Evolutionary conservation across 2,329 filamentous ascomycete genomes (phyloP).

Genomic region (Purpureocillium takamizusanense): DNA sequence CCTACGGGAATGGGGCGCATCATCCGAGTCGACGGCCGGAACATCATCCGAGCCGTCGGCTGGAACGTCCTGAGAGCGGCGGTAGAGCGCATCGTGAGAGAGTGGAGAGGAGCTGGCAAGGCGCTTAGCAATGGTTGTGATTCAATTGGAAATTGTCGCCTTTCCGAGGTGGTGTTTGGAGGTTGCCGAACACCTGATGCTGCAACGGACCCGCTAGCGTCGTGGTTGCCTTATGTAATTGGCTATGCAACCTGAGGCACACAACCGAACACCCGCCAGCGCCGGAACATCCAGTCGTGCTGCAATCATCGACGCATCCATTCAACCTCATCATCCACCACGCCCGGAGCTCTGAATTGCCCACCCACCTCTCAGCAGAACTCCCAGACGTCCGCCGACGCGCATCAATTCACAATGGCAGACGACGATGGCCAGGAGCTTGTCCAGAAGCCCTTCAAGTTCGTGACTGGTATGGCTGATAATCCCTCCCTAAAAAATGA

Average conservation of each 20-base stretch:
- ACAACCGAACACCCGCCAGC: slow-evolving; percentile 13
- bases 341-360: slow-evolving; percentile 17
- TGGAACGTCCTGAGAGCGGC: slow-evolving; percentile 58
- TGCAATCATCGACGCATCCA: slow-evolving; percentile 23
- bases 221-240: slow-evolving; percentile 26
- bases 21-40: slow-evolving; percentile 56
- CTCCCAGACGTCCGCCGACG: slow-evolving; percentile 8
- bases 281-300: slow-evolving; percentile 32
- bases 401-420: slow-evolving; percentile 62
- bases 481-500: slow-evolving; percentile 28
- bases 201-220: slow-evolving; percentile 24
- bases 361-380: slow-evolving; percentile 13
- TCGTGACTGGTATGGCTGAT: slow-evolving; percentile 80
- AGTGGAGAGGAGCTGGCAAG: slow-evolving; percentile 18
- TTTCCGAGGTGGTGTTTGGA: slow-evolving; percentile 18
- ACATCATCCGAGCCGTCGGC: slow-evolving; percentile 56
- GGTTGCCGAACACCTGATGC: slow-evolving; percentile 25
- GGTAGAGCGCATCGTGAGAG: slow-evolving; percentile 54
- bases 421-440: slow-evolving; percentile 70
- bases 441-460: slow-evolving; percentile 99
- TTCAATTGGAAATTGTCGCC: slow-evolving; percentile 23
- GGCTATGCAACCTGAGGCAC: slow-evolving; percentile 29
- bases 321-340: slow-evolving; percentile 13
- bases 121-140: slow-evolving; percentile 15
- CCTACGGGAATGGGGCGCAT: slow-evolving; percentile 66